A percentile compares a stretch with the other conserved stretches of the same genome.
Conservation (phyloP, 805 yeast genomes). For the Pichia deserticola region DNA sequence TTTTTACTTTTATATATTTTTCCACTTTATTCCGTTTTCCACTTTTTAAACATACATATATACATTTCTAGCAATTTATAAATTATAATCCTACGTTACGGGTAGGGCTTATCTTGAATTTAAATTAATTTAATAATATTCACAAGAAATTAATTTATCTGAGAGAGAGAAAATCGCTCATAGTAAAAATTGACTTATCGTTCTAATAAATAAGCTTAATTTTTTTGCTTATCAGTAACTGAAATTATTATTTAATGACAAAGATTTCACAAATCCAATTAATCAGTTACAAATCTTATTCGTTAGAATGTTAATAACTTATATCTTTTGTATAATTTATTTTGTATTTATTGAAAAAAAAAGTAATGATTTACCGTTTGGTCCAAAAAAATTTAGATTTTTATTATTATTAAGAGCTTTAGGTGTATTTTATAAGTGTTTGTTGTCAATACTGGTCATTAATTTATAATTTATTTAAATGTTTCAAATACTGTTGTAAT, state of each 20-base stretch:
- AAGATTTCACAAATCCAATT: constrained; percentile 50
- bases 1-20: no score
- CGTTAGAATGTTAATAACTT: constrained; percentile 70
- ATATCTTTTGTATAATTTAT: constrained; percentile 46
- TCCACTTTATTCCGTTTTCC: no score
- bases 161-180: no score
- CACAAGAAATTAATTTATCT: no score
- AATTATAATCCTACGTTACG: no score
- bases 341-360: constrained; percentile 39
- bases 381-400: constrained; percentile 6
- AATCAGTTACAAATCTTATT: constrained; percentile 75
- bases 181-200: no score
- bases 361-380: constrained; percentile 46
- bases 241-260: constrained; percentile 54
- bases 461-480: constrained; percentile 63
- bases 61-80: no score
- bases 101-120: no score
- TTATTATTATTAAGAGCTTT: constrained; percentile 44
- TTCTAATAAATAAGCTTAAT: no score
- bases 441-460: constrained; percentile 71
- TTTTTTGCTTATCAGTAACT: no score
- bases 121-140: no score
- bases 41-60: no score
- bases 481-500: constrained; percentile 78
- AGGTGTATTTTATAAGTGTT: constrained; percentile 74